A percentile compares a stretch with the other conserved stretches of the same genome.
phyloP scores from a whole-genome alignment of 495 filamentous ascomycete genomes.

The Penicillium goetzii region DNA sequence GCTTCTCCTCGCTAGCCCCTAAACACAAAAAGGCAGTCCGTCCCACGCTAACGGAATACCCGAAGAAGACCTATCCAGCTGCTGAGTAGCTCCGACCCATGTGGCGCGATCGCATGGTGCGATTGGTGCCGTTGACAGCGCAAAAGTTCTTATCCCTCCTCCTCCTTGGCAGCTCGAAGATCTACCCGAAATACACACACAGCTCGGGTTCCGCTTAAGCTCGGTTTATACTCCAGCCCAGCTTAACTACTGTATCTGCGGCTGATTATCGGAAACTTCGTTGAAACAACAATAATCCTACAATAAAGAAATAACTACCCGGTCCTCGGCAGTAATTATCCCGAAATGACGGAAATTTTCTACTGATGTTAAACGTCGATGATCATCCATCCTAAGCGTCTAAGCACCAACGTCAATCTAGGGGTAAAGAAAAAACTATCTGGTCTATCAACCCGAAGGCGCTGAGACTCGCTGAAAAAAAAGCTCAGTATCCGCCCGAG shows the following conservation, averaged over 20 bases:
- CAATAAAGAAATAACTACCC: not conserved
- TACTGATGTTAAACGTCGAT: too few relatives aligned
- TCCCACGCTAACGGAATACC: not conserved
- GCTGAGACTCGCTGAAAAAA: conserved; percentile 1
- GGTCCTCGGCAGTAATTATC: not conserved
- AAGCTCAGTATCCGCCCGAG: conserved; percentile 8
- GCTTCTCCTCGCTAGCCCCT: not conserved
- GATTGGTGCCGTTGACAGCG: conserved; percentile 16
- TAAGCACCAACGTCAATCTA: not conserved
- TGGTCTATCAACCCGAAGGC: not conserved
- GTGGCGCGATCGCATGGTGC: conserved; percentile 13
- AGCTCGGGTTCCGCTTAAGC: not conserved
- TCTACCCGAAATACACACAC: not conserved
- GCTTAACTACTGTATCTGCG: not conserved
- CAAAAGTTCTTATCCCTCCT: conserved; percentile 19
- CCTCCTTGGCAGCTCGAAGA: conserved; percentile 14
- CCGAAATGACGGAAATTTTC: not conserved
- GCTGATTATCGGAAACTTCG: conserved; percentile 7
- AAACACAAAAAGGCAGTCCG: not conserved
- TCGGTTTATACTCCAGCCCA: not conserved
- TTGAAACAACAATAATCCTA: not conserved
- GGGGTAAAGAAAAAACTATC: not conserved
- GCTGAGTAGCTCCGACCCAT: conserved; percentile 2
- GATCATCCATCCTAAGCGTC: not conserved
- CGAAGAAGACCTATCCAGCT: not conserved